Evolutionary conservation across 2,329 filamentous ascomycete species (phyloP).

Genomic region (Phaeosphaeriaceae sp.): DNA sequence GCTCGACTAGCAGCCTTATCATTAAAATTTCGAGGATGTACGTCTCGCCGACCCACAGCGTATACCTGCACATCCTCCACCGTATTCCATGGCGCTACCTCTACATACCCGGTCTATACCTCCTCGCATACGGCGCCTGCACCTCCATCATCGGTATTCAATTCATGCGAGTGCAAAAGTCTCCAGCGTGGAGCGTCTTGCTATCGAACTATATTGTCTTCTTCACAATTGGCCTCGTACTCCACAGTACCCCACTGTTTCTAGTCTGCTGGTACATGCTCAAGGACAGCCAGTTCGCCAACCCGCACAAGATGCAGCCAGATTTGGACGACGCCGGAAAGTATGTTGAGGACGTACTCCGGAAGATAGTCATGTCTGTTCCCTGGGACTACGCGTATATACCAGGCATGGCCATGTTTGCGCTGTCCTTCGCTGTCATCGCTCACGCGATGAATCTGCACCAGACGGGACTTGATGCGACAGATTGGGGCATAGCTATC

Average conservation of each 20-base stretch:
- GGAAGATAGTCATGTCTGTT: background rate
- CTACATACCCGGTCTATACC: background rate
- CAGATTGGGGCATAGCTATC: background rate
- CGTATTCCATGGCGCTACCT: background rate
- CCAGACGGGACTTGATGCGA: background rate
- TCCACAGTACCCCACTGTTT: background rate
- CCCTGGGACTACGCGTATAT: background rate
- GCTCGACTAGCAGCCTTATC: too few species aligned
- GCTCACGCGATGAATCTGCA: background rate
- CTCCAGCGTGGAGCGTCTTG: background rate
- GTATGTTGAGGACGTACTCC: background rate
- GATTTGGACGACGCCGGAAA: background rate
- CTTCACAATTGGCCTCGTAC: background rate
- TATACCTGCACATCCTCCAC: background rate
- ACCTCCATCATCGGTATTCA: background rate
- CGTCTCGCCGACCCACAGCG: background rate
- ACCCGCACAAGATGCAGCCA: background rate
- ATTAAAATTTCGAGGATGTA: background rate
- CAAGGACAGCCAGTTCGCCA: background rate
- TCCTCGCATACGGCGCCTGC: background rate
- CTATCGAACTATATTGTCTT: background rate
- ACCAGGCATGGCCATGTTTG: background rate
- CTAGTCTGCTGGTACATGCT: background rate
- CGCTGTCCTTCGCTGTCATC: background rate
- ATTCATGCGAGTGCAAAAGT: background rate